Base-by-base conservation (phyloP, 257 asterid species). In the Solanum ahanhuiri region DNA sequence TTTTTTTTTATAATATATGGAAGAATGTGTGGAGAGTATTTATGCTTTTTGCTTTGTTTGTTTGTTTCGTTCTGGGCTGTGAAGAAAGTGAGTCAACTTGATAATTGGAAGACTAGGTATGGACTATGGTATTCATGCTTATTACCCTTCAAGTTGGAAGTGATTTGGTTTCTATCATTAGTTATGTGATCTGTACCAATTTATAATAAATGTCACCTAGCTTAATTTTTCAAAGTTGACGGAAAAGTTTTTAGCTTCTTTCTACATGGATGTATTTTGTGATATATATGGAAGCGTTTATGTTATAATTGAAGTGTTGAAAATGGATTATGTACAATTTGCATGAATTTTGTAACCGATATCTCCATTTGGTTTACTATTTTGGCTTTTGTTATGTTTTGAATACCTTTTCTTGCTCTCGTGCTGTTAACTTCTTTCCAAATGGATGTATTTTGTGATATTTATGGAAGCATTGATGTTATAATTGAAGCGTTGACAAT, bases 41-140 rank as follows among this genome's bases (percentile, higher is more conserved):
- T 73, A 95, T 94, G 95, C 5, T 90, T 3, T 3, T 88, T 14
- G 85, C 63, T 58, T 72, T 95, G 88, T 28, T 91, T 67, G 87
- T 63, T 91, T 67, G 88, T 91, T 86, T 91, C 92, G 9, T 85
- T 91, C 37, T 91, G 93, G 96, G 94, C 95, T 1, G 96, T 95
- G 45, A 90, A 86, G 91, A 92, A 94, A 87, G 98, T 94, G 88
- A 82, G 91, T 81, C 89, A 18, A 85, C 89, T 95, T 94, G 99
- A 95, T 91, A 94, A 95, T 79, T 96, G 99, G 98, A 96, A 95
- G 91, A 96, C 98, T 0, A 97, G 98, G 72, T 96, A 94, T 69
- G 45, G 45, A 41, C 12, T 41, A 41, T 41, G 93, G 94, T 1
- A 89, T 94, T 83, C 98, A 94, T 12, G 94, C 94, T 0, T 96